Evolutionary conservation across 1,284 basidiomycete species (phyloP), one percentile per base, ranked within the genome.

Genomic region (Puccinia polysora): DNA sequence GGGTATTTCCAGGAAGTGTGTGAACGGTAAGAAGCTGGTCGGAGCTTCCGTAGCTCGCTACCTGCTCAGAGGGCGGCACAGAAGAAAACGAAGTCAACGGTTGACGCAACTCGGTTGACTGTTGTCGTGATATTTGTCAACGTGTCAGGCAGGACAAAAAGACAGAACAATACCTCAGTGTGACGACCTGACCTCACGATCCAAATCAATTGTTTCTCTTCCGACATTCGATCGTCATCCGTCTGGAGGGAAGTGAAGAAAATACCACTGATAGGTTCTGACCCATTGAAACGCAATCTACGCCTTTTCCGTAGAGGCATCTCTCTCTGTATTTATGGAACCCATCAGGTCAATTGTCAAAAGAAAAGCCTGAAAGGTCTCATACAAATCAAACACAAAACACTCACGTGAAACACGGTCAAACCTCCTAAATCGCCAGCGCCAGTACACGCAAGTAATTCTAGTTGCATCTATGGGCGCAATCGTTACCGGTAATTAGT

Each of bases 391-490:
- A n/a, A n/a, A n/a, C n/a, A n/a, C 6, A 8, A 38, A 52, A 32
- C 1, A 12, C 47, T 43, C 7, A 63, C 68, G 55, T 71, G 59
- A 53, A 71, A 71, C 5, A 71, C 59, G 4, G 68, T 71, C 47
- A 71, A 43, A 40, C 68, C 68, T 36, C 68, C 68, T 34, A 62
- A 43, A 49, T 71, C 68, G 15, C 59, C 68, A 12, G 47, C 36
- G 5, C 68, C 68, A 7, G 68, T 71, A 23, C 68, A 71, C 2
- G 45, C 68, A 15, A 71, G 47, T 14, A 71, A 36, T 23, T 71
- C 68, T 12, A 63, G n/a, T 25, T 58, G 52, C 49, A 53, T 53
- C 68, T 71, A 55, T 28, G 18, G 25, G 50, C 8, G 14, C 8
- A 52, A 52, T 15, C 8, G 20, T 52, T 14, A 7, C 23, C 8